Evolutionary conservation across 352 stramenopile genomes (phyloP).

Genomic region (Globisporangium paddicum): DNA sequence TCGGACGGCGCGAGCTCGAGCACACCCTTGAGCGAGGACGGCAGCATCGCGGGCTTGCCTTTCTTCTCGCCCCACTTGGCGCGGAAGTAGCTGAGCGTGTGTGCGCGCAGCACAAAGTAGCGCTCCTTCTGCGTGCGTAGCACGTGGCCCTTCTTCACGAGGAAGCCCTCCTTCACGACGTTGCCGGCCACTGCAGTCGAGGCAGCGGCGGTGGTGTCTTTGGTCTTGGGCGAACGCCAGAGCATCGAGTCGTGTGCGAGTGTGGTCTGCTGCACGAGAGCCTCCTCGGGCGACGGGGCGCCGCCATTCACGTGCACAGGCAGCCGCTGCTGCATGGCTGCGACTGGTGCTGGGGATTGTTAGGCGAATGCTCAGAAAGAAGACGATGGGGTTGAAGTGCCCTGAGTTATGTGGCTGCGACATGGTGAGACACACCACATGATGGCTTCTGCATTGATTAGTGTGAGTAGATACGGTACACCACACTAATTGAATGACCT

Average conservation of each 20-base stretch:
- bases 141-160: conserved; percentile 52
- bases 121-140: conserved; percentile 53
- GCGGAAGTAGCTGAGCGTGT: conserved; percentile 44
- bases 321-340: not conserved
- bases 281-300: conserved; percentile 6
- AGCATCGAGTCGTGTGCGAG: conserved; percentile 9
- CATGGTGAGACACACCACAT: not conserved
- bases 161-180: conserved; percentile 32
- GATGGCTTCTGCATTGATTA: not conserved
- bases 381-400: not conserved
- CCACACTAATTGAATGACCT: not conserved
- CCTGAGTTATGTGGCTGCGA: not conserved
- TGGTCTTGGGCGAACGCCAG: conserved; percentile 13
- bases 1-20: conserved; percentile 39
- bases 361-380: not conserved
- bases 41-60: conserved; percentile 14
- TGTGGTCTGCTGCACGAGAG: not conserved
- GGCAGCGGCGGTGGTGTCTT: not conserved
- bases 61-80: conserved; percentile 22
- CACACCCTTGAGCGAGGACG: conserved; percentile 33
- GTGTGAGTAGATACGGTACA: not conserved
- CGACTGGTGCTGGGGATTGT: not conserved
- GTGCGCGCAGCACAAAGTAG: conserved; percentile 38
- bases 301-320: not conserved
- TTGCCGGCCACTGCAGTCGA: not conserved